Evolutionary conservation across 2,329 filamentous ascomycete species (phyloP), one percentile per base, ranked within the genome.

Genomic region (Periconia sp.): DNA sequence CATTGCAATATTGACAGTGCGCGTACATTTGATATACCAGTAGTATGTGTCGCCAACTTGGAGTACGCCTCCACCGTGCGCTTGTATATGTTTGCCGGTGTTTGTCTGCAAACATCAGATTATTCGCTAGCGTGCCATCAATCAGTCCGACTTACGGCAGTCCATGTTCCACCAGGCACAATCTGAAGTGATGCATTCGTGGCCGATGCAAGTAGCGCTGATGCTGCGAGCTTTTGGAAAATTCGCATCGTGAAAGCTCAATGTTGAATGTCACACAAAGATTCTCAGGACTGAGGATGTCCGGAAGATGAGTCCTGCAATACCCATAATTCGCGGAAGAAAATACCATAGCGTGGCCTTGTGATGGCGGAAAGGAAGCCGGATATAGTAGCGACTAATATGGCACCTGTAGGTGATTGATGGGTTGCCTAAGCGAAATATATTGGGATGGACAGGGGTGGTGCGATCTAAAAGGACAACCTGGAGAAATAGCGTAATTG

Each of bases 1-100:
- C 13, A 22, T 13, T 8, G 2, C 16, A 9, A 15, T 17, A 12
- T 17, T 24, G n/a, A 13, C 13, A 4, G n/a, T 13, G 11, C 10
- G 1, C 22, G n/a, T n/a, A n/a, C n/a, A n/a, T n/a, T n/a, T n/a
- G 22, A 17, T 47, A 16, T 55, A 68, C 66, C 64, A 69, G 69
- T 88, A 88, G 71, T 82, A 88, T 0, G 76, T 79, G 8, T 71
- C 73, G 30, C 76, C 73, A 2, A 80, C 79, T 53, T 80, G 72
- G 57, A 85, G 78, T n/a, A 87, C 73, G 28, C 83, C 83, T 1
- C 79, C 81, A 2, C 84, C 85, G 56, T 87, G 85, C 0, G 85
- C 85, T 70, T 87, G 83, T 3, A 88, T 72, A 51, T 85, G 82
- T 22, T 78, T 74, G 5, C 77, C 78, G 35, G 60, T 72, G 72